Base-by-base conservation (phyloP, 2,329 filamentous ascomycete genomes). In the Colletotrichum shisoi region DNA sequence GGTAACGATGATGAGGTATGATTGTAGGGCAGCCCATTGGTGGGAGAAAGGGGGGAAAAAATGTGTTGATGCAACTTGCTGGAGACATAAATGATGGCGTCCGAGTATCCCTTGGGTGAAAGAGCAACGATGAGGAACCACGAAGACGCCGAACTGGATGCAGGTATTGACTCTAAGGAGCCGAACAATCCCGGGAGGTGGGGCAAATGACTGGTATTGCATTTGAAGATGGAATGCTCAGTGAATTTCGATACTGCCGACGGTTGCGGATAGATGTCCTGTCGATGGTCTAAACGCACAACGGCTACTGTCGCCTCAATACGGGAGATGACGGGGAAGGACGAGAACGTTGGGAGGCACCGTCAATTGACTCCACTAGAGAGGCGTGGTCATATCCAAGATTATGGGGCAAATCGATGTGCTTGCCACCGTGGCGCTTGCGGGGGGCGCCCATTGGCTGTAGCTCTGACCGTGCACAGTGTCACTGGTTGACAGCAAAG, bases 281-380 rank as follows among this genome's bases (percentile, higher is more conserved):
- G 27, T 31, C 27, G 48, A 17, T 19, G 17, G 4, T 24, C 17
- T 17, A 24, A 19, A 40, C 40, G 40, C 12, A 24, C 3, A 37
- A 19, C 54, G 70, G 71, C 60, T 69, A 71, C 59, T 60, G 37
- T 62, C 67, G 63, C 66, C 70, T 69, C 51, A 63, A 63, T 37
- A 37, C 70, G 70, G 70, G 65, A 70, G 54, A 54, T 62, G 45
- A 70, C 67, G 67, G 63, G 48, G 60, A 15, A 46, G 19, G 13
- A 46, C 15, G n/a, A 45, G 57, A 67, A 27, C 60, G 63, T 53
- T 66, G 51, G 40, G 42, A 52, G 27, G 49, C 49, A n/a, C 31
- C 19, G 49, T n/a, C 12, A 11, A 3, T 52, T 6, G 9, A 7
- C 5, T 9, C n/a, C 40, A 17, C 40, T 44, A 4, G 17, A 7